A percentile compares a stretch with the other conserved stretches of the same genome.
Conservation (phyloP, 2,329 filamentous ascomycete species). For the Cladosporium sphaerospermum region DNA sequence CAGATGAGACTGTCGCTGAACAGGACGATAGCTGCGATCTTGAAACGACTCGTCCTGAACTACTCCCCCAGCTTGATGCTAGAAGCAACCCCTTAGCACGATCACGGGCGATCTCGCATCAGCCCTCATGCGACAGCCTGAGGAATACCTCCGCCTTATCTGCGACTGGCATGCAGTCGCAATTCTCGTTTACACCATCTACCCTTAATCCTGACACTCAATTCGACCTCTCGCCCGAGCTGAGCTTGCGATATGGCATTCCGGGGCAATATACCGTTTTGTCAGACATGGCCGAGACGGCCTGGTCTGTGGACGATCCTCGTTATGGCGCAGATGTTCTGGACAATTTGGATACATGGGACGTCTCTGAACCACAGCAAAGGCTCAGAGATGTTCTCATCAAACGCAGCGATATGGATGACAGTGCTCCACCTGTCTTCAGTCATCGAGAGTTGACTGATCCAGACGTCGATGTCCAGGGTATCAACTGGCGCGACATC, state of each 20-base stretch:
- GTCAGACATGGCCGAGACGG: conserved; percentile 2
- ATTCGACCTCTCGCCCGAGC: background rate
- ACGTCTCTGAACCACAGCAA: background rate
- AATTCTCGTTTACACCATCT: background rate
- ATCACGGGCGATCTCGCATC: conserved; percentile 1
- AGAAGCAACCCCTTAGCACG: conserved; percentile 2
- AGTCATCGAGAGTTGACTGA: background rate
- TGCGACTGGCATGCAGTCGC: background rate
- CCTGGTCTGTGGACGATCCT: conserved; percentile 9
- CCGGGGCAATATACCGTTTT: conserved; percentile 1
- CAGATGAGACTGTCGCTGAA: no score
- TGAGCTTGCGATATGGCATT: background rate
- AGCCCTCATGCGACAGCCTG: conserved; percentile 9
- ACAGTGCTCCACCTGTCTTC: background rate
- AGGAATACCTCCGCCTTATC: background rate
- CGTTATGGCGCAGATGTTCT: background rate
- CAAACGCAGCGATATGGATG: background rate
- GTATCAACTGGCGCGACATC: conserved; percentile 30
- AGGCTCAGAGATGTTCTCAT: background rate
- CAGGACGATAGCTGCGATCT: no score
- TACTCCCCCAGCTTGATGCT: conserved; percentile 13
- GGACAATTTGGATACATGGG: background rate
- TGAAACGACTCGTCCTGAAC: no score
- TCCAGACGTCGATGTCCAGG: conserved; percentile 21
- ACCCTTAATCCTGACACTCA: background rate